phyloP scores from a whole-genome alignment of 495 filamentous ascomycete genomes.

The Cetradonia linearis region DNA sequence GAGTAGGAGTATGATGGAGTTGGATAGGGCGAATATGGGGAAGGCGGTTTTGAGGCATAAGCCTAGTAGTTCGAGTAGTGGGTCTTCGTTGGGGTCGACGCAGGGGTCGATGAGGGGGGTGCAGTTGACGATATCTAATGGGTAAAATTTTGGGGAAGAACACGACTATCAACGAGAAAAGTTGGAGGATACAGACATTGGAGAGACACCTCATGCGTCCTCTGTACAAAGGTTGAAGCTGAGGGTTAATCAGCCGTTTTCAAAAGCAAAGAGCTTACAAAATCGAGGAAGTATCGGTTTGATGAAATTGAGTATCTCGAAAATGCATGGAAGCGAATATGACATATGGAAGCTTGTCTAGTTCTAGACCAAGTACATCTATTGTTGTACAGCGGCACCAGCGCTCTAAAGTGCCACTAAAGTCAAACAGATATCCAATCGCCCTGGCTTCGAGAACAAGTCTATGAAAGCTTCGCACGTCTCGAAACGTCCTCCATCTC shows the following conservation, averaged over 20 bases:
- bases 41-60: conserved; percentile 17
- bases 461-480: conserved; percentile 29
- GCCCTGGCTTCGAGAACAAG: background rate
- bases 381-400: background rate
- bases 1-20: conserved; percentile 18
- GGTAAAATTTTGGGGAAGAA: background rate
- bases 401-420: background rate
- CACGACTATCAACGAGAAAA: background rate
- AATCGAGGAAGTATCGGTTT: background rate
- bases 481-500: conserved; percentile 69
- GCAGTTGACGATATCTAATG: background rate
- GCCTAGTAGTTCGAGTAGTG: conserved; percentile 4
- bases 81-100: conserved; percentile 15
- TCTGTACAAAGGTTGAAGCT: background rate
- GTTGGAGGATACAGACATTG: background rate
- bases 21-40: conserved; percentile 21
- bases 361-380: background rate
- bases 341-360: background rate
- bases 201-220: background rate
- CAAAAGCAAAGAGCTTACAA: background rate
- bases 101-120: conserved; percentile 13
- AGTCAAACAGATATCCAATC: background rate
- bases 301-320: too few relatives aligned
- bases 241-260: background rate
- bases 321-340: background rate